Evolutionary conservation across 169 alveolate genomes (phyloP), one percentile per base, ranked within the genome.

Genomic region (Eimeria acervulina): DNA sequence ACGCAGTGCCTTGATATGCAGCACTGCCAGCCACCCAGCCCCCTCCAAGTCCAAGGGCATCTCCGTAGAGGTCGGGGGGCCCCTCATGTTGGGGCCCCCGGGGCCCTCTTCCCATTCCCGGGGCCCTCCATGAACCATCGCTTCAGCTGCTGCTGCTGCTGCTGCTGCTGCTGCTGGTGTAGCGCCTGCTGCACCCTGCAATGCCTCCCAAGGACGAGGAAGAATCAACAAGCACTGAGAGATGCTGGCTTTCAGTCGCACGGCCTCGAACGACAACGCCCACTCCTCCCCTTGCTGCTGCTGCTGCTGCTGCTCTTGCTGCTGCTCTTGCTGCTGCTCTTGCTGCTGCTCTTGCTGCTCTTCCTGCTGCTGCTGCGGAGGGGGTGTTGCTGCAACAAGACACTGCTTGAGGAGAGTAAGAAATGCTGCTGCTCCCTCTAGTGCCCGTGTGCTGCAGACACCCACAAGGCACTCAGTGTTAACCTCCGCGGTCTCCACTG

Each of bases 21-120:
- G n/a, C 72, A 52, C 91, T 15, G 91, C 91, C 72, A 83, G 72
- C 91, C 91, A 83, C n/a, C 91, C 91, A 31, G 91, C 68, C 42
- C 91, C 91, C 59, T 83, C 91, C 13, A 52, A 52, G 76, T 83
- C 72, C 7, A 51, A 13, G 6, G 42, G 42, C 44, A 66, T 8
- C 52, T 52, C 44, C 13, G 42, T 12, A 38, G 61, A 28, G 66
- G 88, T 26, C 61, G 61, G 61, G 52, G 66, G 88, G 40, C 61
- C 61, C 88, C 61, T 40, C 63, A 19, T 5, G 6, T 21, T 10
- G 59, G 88, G 38, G 38, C 63, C 88, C 28, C 42, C 88, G 52
- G 88, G 19, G 55, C 40, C 63, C 42, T 47, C 88, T 72, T 72
- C 33, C 47, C n/a, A 7, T 28, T 72, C 83, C 13, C n/a, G 88